A percentile compares a stretch with the other conserved stretches of the same genome.
These are phyloP conservation scores for Phalaenopsis equestris DNA, from an alignment of 106 monocot species.

Conservation along the genomic window DNA sequence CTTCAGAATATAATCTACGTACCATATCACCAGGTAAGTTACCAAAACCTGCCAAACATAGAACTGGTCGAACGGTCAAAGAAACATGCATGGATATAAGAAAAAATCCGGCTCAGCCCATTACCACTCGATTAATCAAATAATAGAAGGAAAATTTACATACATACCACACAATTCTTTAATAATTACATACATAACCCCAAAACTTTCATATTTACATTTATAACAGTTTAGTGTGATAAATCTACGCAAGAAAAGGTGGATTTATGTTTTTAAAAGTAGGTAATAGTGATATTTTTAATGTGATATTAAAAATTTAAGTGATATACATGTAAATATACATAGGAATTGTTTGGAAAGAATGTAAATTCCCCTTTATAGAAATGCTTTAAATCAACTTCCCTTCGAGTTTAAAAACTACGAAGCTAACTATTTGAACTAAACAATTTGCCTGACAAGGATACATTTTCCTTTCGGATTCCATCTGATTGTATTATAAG, in stretches of 20 bases:
- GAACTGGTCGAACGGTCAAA: slow-evolving; percentile 48
- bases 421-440: not conserved
- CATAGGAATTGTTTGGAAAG: too few relatives aligned
- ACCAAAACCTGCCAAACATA: slow-evolving; percentile 89
- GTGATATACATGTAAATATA: too few relatives aligned
- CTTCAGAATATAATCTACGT: slow-evolving; percentile 8
- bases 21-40: slow-evolving; percentile 98
- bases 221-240: too few relatives aligned
- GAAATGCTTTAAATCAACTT: not conserved
- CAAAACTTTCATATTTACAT: too few relatives aligned
- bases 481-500: slow-evolving; percentile 96
- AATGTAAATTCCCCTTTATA: too few relatives aligned
- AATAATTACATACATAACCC: too few relatives aligned
- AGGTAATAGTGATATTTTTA: too few relatives aligned
- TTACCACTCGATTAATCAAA: not conserved
- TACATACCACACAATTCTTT: too few relatives aligned
- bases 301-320: too few relatives aligned
- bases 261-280: too few relatives aligned
- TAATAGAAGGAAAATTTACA: not conserved
- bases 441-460: slow-evolving; percentile 33
- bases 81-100: slow-evolving; percentile 13
- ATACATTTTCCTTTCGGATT: slow-evolving; percentile 93
- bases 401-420: not conserved
- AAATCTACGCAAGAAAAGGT: too few relatives aligned
- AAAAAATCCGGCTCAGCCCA: not conserved